Evolutionary conservation across 257 asterid species (phyloP), one percentile per base, ranked within the genome.

Genomic region (Eucommia ulmoides): DNA sequence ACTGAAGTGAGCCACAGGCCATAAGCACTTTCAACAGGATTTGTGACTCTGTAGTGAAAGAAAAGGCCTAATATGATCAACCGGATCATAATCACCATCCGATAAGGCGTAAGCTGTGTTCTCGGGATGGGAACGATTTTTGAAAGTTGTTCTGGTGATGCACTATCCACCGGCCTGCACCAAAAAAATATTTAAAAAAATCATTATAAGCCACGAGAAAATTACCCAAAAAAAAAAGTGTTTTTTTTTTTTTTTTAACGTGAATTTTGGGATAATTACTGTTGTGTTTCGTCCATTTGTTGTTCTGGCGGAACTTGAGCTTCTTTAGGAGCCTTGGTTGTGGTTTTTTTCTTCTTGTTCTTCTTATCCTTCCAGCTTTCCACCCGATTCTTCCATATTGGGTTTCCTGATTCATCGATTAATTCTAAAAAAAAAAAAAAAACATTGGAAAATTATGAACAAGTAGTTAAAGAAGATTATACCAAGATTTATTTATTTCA

Each of bases 321-420:
- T 66, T 65, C 86, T 22, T 73, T 74, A 20, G 62, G 76, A 41
- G 64, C 69, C 65, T 74, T 75, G 29, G 50, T 71, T 7, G 77
- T 65, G 6, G 67, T 63, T 24, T 38, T 48, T 64, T 77, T 83
- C 77, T 86, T 86, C 83, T 77, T 86, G 60, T 52, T 80, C 65
- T 86, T 89, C 88, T 75, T 91, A 15, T 91, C 95, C 67, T 86
- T 91, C 99, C 99, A 91, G 64, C 97, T 91, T 22, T 91, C 89
- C 51, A 91, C 99, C 50, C 99, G 62, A 56, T 83, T 83, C 85
- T 86, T 91, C 99, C 99, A 91, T 73, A 91, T 86, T 6, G 99
- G 94, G 65, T 91, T 91, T 46, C 97, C 94, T 17, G 92, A 65
- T 3, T 79, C 99, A 58, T 81, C 81, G 26, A 69, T 70, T 23